Percentiles rank a stretch among this genome's conserved stretches.
phyloP scores from a whole-genome alignment of 140 eudicot species.

The Oenanthe javanica region DNA sequence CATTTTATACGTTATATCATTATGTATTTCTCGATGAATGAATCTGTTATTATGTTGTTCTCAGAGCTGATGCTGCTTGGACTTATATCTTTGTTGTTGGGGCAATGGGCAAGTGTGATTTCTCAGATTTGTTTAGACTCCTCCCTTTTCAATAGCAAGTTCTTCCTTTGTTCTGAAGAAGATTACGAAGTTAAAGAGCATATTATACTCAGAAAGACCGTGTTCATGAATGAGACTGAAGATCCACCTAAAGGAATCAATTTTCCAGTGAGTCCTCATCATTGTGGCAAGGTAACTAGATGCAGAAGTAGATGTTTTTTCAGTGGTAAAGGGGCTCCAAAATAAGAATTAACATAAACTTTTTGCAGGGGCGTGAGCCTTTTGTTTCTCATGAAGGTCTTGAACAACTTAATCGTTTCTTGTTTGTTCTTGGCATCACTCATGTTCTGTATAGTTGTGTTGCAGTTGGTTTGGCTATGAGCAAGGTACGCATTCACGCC shows the following conservation, averaged over 20 bases:
- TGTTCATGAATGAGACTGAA: slow-evolving; percentile 45
- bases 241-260: slow-evolving; percentile 55
- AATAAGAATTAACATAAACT: not conserved
- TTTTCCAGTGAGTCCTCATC: slow-evolving; percentile 39
- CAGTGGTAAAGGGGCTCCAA: not conserved
- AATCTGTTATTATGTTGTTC: not conserved
- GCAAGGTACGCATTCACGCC: not conserved
- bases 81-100: slow-evolving; percentile 82
- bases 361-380: slow-evolving; percentile 90
- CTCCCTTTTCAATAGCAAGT: slow-evolving; percentile 76
- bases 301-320: not conserved
- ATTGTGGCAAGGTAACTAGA: slow-evolving; percentile 65
- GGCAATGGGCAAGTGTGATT: slow-evolving; percentile 88
- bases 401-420: slow-evolving; percentile 94
- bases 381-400: slow-evolving; percentile 97
- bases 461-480: slow-evolving; percentile 2
- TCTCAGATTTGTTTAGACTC: slow-evolving; percentile 92
- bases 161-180: slow-evolving; percentile 68
- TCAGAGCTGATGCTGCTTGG: slow-evolving; percentile 99
- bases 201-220: slow-evolving; percentile 19
- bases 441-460: slow-evolving; percentile 90
- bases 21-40: not conserved
- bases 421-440: slow-evolving; percentile 94
- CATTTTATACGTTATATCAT: not conserved
- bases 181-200: slow-evolving; percentile 42